Evolutionary conservation across 176 grass and related monocot genomes (phyloP).

Genomic region (Oropetium thomaeum): DNA sequence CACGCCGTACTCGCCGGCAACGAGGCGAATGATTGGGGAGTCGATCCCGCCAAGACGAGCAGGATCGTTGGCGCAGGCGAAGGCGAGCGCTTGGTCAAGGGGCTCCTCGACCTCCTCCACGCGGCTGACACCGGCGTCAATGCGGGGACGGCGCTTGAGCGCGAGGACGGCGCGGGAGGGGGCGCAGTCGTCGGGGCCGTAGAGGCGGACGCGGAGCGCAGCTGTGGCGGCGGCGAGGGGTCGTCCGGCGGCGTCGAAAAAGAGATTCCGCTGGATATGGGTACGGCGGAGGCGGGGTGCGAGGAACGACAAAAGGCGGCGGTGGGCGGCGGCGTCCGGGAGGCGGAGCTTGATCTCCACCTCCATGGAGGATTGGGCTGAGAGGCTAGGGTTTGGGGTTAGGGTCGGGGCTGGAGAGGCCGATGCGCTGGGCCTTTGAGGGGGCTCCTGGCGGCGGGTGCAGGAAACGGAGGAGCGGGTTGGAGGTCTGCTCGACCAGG

Average conservation of each 20-base stretch:
- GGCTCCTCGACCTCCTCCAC: conserved; percentile 89
- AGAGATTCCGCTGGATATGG: conserved; percentile 70
- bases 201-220: conserved; percentile 71
- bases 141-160: conserved; percentile 68
- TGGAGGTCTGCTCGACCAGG: conserved; percentile 24
- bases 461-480: conserved; percentile 59
- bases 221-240: conserved; percentile 55
- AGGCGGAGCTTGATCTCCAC: conserved; percentile 89
- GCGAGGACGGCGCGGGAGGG: conserved; percentile 60
- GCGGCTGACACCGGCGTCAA: conserved; percentile 69
- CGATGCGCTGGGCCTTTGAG: conserved; percentile 70
- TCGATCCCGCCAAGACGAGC: conserved; percentile 48
- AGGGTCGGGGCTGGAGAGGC: conserved; percentile 33
- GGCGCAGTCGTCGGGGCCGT: conserved; percentile 38
- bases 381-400: conserved; percentile 21
- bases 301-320: conserved; percentile 67
- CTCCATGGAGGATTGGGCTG: conserved; percentile 43
- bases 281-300: conserved; percentile 55
- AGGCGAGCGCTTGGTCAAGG: conserved; percentile 58
- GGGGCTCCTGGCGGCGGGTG: conserved; percentile 54
- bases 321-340: conserved; percentile 63
- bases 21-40: conserved; percentile 61
- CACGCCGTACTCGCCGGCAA: conserved; percentile 56
- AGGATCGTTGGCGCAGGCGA: conserved; percentile 61
- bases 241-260: conserved; percentile 71